Evolutionary conservation across 2,329 filamentous ascomycete genomes (phyloP).

Genomic region (Fonsecaea pugnacius): DNA sequence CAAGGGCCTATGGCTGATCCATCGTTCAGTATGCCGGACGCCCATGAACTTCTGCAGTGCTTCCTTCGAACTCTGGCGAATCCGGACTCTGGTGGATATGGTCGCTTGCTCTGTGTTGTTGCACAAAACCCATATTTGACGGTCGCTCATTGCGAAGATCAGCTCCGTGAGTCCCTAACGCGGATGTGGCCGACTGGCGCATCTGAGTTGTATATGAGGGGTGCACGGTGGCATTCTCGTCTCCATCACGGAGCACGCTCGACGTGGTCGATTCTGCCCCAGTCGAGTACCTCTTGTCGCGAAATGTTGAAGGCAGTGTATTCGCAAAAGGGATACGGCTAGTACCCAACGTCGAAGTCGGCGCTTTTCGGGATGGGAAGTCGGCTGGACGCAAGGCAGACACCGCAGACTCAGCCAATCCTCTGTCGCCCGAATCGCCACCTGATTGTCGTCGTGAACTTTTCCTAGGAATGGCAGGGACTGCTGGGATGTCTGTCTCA

Average conservation of each 20-base stretch:
- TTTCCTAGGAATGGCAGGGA: conserved; percentile 66
- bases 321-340: conserved; percentile 49
- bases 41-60: conserved; percentile 33
- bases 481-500: conserved; percentile 38
- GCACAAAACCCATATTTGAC: conserved; percentile 56
- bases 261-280: conserved; percentile 44
- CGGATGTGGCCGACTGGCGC: conserved; percentile 39
- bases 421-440: conserved; percentile 29
- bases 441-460: conserved; percentile 68
- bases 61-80: conserved; percentile 32
- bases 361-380: conserved; percentile 15
- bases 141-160: conserved; percentile 49
- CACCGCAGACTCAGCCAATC: conserved; percentile 22
- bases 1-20: background rate
- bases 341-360: conserved; percentile 35
- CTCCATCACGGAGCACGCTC: conserved; percentile 41
- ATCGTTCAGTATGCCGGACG: conserved; percentile 14
- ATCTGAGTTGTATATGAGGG: conserved; percentile 35
- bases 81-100: conserved; percentile 52
- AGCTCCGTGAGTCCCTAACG: conserved; percentile 40
- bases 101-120: conserved; percentile 54
- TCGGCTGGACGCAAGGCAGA: conserved; percentile 26
- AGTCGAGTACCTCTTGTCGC: conserved; percentile 32
- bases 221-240: conserved; percentile 36
- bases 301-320: conserved; percentile 21